These are phyloP conservation scores for Stereocaulon alpinum DNA, from an alignment of 495 filamentous ascomycete genomes.

Conservation along the genomic window DNA sequence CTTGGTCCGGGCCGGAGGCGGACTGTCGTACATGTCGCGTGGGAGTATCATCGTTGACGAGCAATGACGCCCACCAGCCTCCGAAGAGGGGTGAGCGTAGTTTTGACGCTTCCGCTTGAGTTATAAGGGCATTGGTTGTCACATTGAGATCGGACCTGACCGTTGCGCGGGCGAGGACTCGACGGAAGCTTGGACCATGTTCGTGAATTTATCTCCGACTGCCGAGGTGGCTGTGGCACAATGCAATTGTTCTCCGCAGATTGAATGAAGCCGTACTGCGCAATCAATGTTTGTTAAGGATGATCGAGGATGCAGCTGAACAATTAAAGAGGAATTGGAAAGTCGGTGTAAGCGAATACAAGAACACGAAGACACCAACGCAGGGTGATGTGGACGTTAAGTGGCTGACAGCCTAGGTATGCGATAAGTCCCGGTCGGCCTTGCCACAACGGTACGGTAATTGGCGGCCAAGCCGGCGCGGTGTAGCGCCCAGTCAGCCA, in stretches of 20 bases:
- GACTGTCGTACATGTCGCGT: slow-evolving; percentile 40
- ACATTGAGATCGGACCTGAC: neutral
- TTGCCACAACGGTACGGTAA: neutral
- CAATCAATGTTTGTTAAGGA: too few relatives aligned
- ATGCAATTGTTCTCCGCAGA: neutral
- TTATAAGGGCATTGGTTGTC: neutral
- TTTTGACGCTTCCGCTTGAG: neutral
- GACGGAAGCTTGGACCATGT: slow-evolving; percentile 12
- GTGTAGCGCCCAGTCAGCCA: neutral
- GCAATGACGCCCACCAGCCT: slow-evolving; percentile 47
- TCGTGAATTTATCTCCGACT: neutral
- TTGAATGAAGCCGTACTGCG: neutral
- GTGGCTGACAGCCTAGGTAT: neutral
- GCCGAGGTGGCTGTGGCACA: neutral
- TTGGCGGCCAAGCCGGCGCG: neutral
- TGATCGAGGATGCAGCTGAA: neutral
- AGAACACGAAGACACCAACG: neutral
- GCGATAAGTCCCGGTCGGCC: neutral
- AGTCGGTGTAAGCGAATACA: neutral
- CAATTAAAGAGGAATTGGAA: neutral
- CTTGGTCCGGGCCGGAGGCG: slow-evolving; percentile 46
- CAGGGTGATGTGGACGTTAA: neutral
- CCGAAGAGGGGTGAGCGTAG: slow-evolving; percentile 46
- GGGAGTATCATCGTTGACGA: slow-evolving; percentile 22
- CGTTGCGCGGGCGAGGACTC: slow-evolving; percentile 6